Base-by-base conservation (phyloP, 768 basidiomycete genomes). In the Phlebiopsis gigantea region DNA sequence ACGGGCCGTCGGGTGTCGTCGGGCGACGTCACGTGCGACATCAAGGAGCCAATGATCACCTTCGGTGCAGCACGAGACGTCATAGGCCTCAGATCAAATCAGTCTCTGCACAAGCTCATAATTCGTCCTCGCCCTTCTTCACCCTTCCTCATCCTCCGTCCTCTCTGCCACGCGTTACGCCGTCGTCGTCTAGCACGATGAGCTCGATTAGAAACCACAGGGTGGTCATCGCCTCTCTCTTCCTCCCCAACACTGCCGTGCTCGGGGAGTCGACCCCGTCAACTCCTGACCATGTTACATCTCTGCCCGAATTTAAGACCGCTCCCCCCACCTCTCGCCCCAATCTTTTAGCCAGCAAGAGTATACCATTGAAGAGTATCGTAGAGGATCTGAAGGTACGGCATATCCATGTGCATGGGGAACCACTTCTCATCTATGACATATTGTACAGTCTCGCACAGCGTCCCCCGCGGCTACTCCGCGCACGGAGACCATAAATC, bases 151-250 rank as follows among this genome's bases (percentile, higher is more conserved):
- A n/a, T n/a, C n/a, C n/a, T n/a, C n/a, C n/a, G n/a, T n/a, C 39
- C 45, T 24, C 28, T 43, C 26, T 55, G 51, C 28, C n/a, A n/a
- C n/a, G n/a, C n/a, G n/a, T n/a, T n/a, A n/a, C n/a, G n/a, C n/a
- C n/a, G n/a, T 60, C 64, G 46, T 57, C 62, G 53, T 60, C 61
- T 34, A 7, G 57, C 44, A 66, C 70, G 58, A 90, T 90, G 88
- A 78, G 78, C 67, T 84, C 88, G 34, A 79, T 90, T 66, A 77
- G 85, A 55, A 82, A 82, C 70, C 86, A 88, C 69, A 76, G 90
- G 29, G 78, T 88, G 54, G 75, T 92, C 69, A 84, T 93, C 68
- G 90, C 89, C 15, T 86, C 87, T n/a, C 83, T 92, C 57, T 91
- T 93, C 67, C 82, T 92, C 31, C 90, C 90, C 34, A 81, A 80